These are phyloP conservation scores for Conoideocrella luteorostrata DNA, from an alignment of 2,329 filamentous ascomycete genomes.

Conservation along the genomic window DNA sequence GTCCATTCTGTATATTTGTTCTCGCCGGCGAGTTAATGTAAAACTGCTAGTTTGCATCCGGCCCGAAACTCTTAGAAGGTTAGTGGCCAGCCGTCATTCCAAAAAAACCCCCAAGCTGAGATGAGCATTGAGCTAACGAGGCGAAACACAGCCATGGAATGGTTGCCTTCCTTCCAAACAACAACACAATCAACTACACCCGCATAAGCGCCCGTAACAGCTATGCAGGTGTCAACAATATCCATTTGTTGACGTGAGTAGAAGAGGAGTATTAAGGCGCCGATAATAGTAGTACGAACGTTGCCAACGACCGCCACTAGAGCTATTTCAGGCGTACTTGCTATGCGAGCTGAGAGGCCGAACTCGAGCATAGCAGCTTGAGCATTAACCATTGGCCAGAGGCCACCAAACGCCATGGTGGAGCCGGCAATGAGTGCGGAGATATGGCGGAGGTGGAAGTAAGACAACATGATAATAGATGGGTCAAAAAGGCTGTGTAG, in stretches of 20 bases:
- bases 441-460: slow-evolving; percentile 9
- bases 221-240: slow-evolving; percentile 5
- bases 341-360: slow-evolving; percentile 8
- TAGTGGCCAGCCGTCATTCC: slow-evolving; percentile 8
- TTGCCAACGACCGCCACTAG: slow-evolving; percentile 10
- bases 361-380: slow-evolving; percentile 11
- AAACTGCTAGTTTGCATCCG: too few relatives aligned
- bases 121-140: slow-evolving; percentile 8
- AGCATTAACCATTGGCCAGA: slow-evolving; percentile 11
- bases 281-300: slow-evolving; percentile 9
- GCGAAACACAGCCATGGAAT: slow-evolving; percentile 9
- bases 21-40: background rate
- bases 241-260: slow-evolving; percentile 10
- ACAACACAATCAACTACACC: slow-evolving; percentile 10
- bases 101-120: slow-evolving; percentile 6
- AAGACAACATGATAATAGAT: slow-evolving; percentile 8
- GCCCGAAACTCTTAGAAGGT: background rate
- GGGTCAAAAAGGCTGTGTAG: too few relatives aligned
- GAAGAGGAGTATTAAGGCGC: slow-evolving; percentile 10
- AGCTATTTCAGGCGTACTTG: slow-evolving; percentile 4
- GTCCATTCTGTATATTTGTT: background rate
- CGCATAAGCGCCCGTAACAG: slow-evolving; percentile 9
- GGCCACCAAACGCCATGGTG: slow-evolving; percentile 10
- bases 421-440: slow-evolving; percentile 5
- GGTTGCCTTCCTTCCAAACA: slow-evolving; percentile 11